These are phyloP conservation scores for Vishniacozyma victoriae DNA, from an alignment of 768 basidiomycete species.

Conservation along the genomic window DNA sequence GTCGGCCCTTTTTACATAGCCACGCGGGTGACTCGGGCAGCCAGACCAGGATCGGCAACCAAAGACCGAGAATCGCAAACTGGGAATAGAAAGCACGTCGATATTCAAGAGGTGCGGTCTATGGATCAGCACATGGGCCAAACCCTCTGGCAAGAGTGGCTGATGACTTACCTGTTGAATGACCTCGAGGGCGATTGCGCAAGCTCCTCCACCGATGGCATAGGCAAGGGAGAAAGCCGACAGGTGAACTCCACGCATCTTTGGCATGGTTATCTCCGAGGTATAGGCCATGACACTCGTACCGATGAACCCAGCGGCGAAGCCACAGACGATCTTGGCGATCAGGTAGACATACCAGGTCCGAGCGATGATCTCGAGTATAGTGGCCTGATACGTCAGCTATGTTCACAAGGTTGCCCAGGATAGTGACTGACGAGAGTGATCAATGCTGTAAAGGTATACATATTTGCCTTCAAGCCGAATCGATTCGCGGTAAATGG, in stretches of 20 bases:
- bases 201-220: constrained; percentile 3
- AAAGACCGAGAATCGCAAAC: constrained; percentile 17
- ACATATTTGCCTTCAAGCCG: background rate
- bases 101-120: constrained; percentile 4
- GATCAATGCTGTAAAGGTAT: background rate
- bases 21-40: constrained; percentile 20
- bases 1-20: constrained; percentile 2
- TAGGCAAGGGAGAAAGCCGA: constrained; percentile 1
- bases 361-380: background rate
- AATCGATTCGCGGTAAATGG: background rate
- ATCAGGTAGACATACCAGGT: constrained; percentile 10
- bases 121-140: constrained; percentile 1
- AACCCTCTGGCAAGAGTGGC: too few species aligned
- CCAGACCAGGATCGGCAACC: constrained; percentile 10
- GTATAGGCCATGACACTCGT: constrained; percentile 12
- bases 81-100: constrained; percentile 20
- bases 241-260: constrained; percentile 1
- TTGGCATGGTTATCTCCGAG: constrained; percentile 11
- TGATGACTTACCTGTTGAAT: constrained; percentile 5
- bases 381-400: background rate
- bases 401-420: background rate
- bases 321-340: constrained; percentile 11
- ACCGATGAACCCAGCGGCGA: constrained; percentile 10
- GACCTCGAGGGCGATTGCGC: constrained; percentile 6
- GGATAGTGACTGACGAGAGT: constrained; percentile 3